Evolutionary conservation across 139 green algal genomes (phyloP).

Genomic region (Eudorina sp.): DNA sequence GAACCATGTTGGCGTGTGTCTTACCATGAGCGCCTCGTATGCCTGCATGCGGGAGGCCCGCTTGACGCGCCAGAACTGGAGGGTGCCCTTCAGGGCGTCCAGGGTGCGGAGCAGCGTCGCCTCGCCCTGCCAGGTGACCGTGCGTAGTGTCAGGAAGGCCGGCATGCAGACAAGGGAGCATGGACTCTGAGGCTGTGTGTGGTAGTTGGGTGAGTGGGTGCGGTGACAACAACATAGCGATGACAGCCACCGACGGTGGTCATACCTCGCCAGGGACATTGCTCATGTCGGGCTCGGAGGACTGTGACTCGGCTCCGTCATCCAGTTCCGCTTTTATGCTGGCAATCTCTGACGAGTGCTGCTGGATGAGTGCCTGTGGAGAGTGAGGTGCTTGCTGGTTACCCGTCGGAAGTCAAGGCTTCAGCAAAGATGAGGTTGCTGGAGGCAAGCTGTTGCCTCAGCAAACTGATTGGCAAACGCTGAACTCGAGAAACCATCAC

Average conservation of each 20-base stretch:
- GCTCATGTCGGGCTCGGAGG: neutral
- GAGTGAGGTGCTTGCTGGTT: no score
- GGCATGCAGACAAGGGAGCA: neutral
- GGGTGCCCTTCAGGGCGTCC: slow-evolving; percentile 7
- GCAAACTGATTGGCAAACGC: neutral
- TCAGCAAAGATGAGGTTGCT: no score
- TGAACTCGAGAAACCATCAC: no score
- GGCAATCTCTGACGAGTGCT: slow-evolving; percentile 12
- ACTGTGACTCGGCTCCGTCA: neutral
- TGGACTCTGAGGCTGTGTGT: no score
- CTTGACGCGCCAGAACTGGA: slow-evolving; percentile 36
- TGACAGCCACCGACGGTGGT: no score
- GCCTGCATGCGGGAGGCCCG: neutral
- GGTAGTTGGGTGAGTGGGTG: no score
- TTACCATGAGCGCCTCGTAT: slow-evolving; percentile 46
- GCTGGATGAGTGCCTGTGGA: slow-evolving; percentile 28
- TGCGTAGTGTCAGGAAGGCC: neutral
- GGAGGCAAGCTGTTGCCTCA: neutral
- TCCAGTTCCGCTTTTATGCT: slow-evolving; percentile 24
- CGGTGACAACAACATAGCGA: no score
- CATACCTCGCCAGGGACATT: slow-evolving; percentile 4
- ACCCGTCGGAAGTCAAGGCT: no score
- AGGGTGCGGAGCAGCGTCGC: slow-evolving; percentile 32
- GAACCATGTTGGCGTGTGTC: no score
- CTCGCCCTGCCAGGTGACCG: neutral